Base-by-base conservation (phyloP, 139 green algal genomes). In the Chlorella sp. region DNA sequence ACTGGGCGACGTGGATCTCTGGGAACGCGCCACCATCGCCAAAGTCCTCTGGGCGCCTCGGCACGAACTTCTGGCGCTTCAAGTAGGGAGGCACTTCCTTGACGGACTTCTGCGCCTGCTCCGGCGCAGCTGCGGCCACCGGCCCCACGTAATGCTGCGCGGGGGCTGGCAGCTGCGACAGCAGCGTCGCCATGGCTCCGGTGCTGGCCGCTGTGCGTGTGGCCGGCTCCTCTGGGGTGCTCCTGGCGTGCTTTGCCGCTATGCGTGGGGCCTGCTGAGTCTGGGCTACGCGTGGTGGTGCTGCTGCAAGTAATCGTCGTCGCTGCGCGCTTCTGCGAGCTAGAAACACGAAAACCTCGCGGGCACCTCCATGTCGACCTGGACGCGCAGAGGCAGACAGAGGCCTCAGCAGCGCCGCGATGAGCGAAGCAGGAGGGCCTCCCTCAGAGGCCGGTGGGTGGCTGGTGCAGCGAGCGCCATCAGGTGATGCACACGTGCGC, bases 1-100 rank as follows among this genome's bases (percentile, higher is more conserved):
- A 98, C 81, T 98, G 94, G 20, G 90, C 85, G 2, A 97, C 83
- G 35, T 93, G 91, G 33, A 97, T 87, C 77, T 98, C 93, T 0
- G 93, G 93, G 73, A 93, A 98, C 1, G 94, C 93, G 32, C 89
- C 91, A 31, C 94, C 94, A 80, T 93, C 91, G 5, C 89, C 90
- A 82, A 94, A 98, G 77, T 98, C 93, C 22, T 89, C 86, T 24
- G 81, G 69, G 14, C 76, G 77, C 3, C 90, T 71, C 0, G 93
- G 94, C 14, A 96, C 79, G 60, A 92, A 97, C 10, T 84, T 83
- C 31, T 77, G 65, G 2, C 92, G 76, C 30, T 80, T 67, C 20
- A 89, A 80, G 68, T 97, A 97, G 0, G 88, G 84, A 3, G 92
- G 91, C 5, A 86, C 70, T 72, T 92, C 90, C 42, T n/a, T 30